These are phyloP conservation scores for Leccinum pachyderme DNA, from an alignment of 1,284 basidiomycete genomes.

Conservation along the genomic window DNA sequence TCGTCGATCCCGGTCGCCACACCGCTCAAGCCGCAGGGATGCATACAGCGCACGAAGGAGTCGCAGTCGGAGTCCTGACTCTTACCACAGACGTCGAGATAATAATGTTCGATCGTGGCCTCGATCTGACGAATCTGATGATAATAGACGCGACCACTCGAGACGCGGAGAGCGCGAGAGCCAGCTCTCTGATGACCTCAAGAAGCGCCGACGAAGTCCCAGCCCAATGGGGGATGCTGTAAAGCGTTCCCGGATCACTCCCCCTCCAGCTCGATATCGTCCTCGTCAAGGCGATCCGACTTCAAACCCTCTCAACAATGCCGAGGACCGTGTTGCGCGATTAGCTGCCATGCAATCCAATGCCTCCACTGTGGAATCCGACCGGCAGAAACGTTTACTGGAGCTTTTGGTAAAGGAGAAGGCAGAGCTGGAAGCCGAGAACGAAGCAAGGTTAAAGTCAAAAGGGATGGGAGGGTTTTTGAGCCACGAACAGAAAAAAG, in stretches of 20 bases:
- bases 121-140: constrained; percentile 49
- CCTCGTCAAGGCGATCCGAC: constrained; percentile 22
- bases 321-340: constrained; percentile 71
- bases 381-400: constrained; percentile 68
- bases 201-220: constrained; percentile 49
- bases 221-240: constrained; percentile 34
- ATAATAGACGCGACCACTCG: constrained; percentile 31
- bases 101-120: constrained; percentile 36
- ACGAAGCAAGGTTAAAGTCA: constrained; percentile 57
- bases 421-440: constrained; percentile 65
- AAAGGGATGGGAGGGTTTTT: constrained; percentile 74
- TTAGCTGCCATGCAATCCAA: constrained; percentile 84
- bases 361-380: constrained; percentile 60
- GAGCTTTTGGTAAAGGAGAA: constrained; percentile 69
- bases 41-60: constrained; percentile 27
- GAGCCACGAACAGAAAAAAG: constrained; percentile 71
- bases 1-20: constrained; percentile 40
- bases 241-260: constrained; percentile 45
- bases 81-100: constrained; percentile 26
- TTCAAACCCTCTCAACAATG: constrained; percentile 22
- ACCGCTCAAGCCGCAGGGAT: constrained; percentile 23
- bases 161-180: constrained; percentile 21
- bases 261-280: constrained; percentile 31
- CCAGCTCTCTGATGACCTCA: constrained; percentile 26
- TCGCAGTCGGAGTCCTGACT: constrained; percentile 33